phyloP scores from a whole-genome alignment of 129 eudicot species.

The Sambucus nigra region DNA sequence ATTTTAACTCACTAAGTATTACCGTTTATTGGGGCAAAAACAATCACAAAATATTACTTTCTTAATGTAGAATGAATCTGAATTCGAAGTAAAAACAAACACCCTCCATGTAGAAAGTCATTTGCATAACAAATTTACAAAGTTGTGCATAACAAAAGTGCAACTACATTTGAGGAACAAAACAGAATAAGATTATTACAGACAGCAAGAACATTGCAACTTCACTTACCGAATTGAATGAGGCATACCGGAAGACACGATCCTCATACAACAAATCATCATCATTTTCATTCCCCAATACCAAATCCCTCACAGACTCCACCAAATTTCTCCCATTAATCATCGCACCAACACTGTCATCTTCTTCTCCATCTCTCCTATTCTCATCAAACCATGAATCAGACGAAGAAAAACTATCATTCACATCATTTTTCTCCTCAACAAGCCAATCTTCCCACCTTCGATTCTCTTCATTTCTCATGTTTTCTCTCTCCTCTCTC shows the following conservation, averaged over 20 bases:
- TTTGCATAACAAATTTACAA: no score
- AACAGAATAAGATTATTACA: not conserved
- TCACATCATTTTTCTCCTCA: conserved; percentile 31
- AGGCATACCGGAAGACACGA: conserved; percentile 86
- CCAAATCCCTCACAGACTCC: conserved; percentile 52
- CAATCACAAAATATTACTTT: no score
- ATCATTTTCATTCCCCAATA: conserved; percentile 59
- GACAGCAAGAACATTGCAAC: not conserved
- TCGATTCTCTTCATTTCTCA: conserved; percentile 64
- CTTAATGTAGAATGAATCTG: no score
- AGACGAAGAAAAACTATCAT: conserved; percentile 30
- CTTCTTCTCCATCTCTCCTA: conserved; percentile 17
- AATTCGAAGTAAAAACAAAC: no score
- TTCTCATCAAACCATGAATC: conserved; percentile 47
- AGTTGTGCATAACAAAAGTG: not conserved
- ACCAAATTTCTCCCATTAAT: conserved; percentile 55
- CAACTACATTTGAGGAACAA: no score
- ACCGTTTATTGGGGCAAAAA: no score
- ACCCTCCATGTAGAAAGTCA: no score
- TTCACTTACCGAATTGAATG: conserved; percentile 66
- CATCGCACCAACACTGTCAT: conserved; percentile 27
- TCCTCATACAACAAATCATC: conserved; percentile 91
- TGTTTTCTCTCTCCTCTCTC: conserved; percentile 81
- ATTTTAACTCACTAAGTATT: no score
- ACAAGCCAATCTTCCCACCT: conserved; percentile 98